A percentile compares a stretch with the other conserved stretches of the same genome.
Evolutionary conservation across 805 yeast species (phyloP).

Genomic region (Lachancea meyersii): DNA sequence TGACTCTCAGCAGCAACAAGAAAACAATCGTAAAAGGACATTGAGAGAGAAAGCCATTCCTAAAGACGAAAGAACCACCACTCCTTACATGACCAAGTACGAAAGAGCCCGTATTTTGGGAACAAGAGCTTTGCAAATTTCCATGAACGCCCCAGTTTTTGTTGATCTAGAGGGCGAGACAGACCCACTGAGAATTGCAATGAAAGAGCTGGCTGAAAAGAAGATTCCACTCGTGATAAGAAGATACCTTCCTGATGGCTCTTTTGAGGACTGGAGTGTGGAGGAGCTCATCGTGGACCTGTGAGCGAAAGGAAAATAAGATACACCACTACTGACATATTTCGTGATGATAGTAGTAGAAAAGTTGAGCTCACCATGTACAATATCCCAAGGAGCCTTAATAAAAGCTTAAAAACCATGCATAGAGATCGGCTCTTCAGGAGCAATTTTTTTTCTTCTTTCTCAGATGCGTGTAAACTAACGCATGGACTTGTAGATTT

Average conservation of each 20-base stretch:
- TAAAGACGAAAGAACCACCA: constrained; percentile 81
- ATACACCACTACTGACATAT: neutral
- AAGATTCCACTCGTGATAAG: constrained; percentile 93
- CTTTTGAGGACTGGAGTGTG: constrained; percentile 98
- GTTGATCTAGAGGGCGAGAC: constrained; percentile 99
- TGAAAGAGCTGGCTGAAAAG: constrained; percentile 91
- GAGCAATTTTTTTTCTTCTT: no score
- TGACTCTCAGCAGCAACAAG: constrained; percentile 30
- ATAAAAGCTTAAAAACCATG: neutral
- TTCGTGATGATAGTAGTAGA: no score
- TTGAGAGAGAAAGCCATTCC: constrained; percentile 81
- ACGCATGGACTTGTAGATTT: no score
- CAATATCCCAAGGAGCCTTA: constrained; percentile 1
- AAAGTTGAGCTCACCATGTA: constrained; percentile 5
- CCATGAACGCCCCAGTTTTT: constrained; percentile 96
- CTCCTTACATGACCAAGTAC: constrained; percentile 98
- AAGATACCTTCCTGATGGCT: constrained; percentile 94
- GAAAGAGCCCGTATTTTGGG: constrained; percentile 98
- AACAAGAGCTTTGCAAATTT: constrained; percentile 93
- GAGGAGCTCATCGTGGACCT: constrained; percentile 92
- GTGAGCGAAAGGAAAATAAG: constrained; percentile 22
- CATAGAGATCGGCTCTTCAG: neutral
- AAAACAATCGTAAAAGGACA: constrained; percentile 49
- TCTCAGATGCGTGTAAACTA: no score
- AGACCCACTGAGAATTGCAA: constrained; percentile 95